Conservation (phyloP, 768 basidiomycete genomes). For the Tephrocybe sp. region DNA sequence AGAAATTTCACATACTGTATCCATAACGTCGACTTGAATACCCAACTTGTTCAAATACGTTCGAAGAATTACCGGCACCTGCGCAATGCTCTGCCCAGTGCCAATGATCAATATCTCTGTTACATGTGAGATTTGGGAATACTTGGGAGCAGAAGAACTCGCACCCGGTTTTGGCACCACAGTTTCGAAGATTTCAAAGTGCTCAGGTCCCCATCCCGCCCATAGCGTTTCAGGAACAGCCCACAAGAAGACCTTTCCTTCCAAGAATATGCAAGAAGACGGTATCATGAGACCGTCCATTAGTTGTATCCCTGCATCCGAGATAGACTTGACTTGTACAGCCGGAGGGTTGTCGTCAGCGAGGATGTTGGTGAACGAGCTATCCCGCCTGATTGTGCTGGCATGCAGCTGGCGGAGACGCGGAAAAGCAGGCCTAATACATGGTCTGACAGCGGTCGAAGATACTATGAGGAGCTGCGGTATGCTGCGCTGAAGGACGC, state of each 20-base stretch:
- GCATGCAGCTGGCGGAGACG: constrained; percentile 20
- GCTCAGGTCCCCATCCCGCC: constrained; percentile 70
- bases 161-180: constrained; percentile 85
- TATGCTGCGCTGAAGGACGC: constrained; percentile 6
- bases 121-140: neutral
- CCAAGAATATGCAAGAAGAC: constrained; percentile 79
- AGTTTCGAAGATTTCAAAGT: constrained; percentile 79
- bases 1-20: constrained; percentile 55
- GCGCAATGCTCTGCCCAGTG: constrained; percentile 71
- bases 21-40: constrained; percentile 88
- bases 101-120: constrained; percentile 90
- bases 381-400: constrained; percentile 15
- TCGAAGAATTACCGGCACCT: constrained; percentile 67
- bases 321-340: constrained; percentile 70
- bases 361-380: constrained; percentile 70
- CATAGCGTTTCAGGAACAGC: constrained; percentile 69
- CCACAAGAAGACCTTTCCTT: constrained; percentile 90
- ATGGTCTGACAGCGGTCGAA: neutral
- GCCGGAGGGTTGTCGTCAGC: constrained; percentile 67
- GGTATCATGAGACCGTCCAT: constrained; percentile 78
- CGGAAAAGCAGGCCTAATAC: neutral
- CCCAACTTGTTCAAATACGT: constrained; percentile 73
- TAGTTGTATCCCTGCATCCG: constrained; percentile 63
- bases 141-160: constrained; percentile 17
- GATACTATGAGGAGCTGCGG: neutral